Base-by-base conservation (phyloP, 805 yeast genomes). In the Torulaspora franciscae region DNA sequence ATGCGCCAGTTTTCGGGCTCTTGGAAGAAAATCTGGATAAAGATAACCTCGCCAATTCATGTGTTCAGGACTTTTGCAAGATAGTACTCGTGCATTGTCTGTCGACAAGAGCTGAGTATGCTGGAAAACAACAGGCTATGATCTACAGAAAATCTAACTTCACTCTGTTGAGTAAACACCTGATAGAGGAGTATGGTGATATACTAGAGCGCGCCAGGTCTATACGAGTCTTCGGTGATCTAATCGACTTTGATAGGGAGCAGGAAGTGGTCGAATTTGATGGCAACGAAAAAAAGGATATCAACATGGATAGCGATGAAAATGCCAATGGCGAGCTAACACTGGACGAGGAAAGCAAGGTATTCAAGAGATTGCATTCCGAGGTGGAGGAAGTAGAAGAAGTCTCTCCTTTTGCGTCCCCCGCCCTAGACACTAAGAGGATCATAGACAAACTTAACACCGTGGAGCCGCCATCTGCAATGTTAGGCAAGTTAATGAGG, bases 31-130 rank as follows among this genome's bases (percentile, higher is more conserved):
- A 78, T 7, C 68, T 73, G 6, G 64, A 69, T 25, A 64, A 66
- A 30, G 80, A 85, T 59, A 84, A 81, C 57, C 65, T 89, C 47
- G 74, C 84, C 2, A 84, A 80, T 56, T 88, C 96, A 0, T 76
- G 90, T 5, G 76, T 91, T 50, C 69, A 88, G 37, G 89, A 85
- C 59, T 69, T 90, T 17, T 67, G 81, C 27, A 83, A 78, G 53
- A 69, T 73, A 15, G 56, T 76, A 42, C 53, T 66, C 45, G 44
- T 47, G 5, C 50, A 54, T 23, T 54, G 58, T 42, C 22, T 47
- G 14, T 51, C 47, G 17, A 45, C 46, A 4, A 46, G 45, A 25
- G 52, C 37, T 10, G 43, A 43, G 15, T 42, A 30, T 10, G 37
- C 42, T 4, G 32, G 42, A n/a, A 48, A 47, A 56, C 46, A 61